phyloP scores from a whole-genome alignment of 2,329 filamentous ascomycete genomes.

The Xylaria sp. region DNA sequence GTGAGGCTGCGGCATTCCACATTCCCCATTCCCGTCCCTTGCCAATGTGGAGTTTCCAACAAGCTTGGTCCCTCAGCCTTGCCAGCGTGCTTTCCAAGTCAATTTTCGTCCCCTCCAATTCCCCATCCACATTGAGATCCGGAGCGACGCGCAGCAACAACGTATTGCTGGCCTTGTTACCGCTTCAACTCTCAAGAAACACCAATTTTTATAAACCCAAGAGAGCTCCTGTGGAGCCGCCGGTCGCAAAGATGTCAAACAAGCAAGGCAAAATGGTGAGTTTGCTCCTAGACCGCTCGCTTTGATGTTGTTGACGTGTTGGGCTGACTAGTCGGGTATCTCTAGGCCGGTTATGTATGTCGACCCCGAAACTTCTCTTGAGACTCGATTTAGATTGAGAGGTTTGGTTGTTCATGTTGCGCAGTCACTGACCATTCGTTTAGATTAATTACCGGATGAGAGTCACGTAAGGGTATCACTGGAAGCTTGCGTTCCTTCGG shows the following conservation, averaged over 20 bases:
- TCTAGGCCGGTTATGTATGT: conserved; percentile 75
- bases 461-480: conserved; percentile 63
- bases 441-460: conserved; percentile 99
- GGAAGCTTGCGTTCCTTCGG: not conserved
- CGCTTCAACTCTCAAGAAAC: conserved; percentile 33
- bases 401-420: conserved; percentile 18
- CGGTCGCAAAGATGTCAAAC: conserved; percentile 70
- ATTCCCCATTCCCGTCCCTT: not conserved
- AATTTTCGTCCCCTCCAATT: conserved; percentile 47
- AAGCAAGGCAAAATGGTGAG: conserved; percentile 99
- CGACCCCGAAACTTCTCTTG: conserved; percentile 33
- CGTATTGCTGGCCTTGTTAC: conserved; percentile 46
- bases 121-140: conserved; percentile 50
- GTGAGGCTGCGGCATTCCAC: conserved; percentile 19
- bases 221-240: conserved; percentile 52
- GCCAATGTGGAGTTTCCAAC: conserved; percentile 19
- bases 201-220: conserved; percentile 52
- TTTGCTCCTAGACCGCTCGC: conserved; percentile 49
- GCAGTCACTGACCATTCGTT: conserved; percentile 37
- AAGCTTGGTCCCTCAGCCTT: conserved; percentile 35
- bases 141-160: conserved; percentile 45
- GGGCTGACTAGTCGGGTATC: conserved; percentile 63
- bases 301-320: conserved; percentile 59
- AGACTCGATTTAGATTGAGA: conserved; percentile 11
- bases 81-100: conserved; percentile 38